Conservation (phyloP, 129 eudicot species). For the Artemisia argyi region DNA sequence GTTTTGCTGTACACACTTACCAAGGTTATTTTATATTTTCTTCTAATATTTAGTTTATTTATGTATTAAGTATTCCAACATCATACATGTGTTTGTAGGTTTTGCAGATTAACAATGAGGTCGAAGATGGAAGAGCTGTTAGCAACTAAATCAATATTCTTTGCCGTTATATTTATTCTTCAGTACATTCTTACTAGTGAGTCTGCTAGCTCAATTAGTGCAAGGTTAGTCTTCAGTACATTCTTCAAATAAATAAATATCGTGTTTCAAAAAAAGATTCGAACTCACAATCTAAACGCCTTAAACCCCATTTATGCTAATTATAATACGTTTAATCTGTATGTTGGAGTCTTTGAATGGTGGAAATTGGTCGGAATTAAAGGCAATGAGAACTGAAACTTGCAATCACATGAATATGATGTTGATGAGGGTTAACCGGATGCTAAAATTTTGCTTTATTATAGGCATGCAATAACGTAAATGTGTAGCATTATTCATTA, state of each 20-base stretch:
- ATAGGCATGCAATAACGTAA: conserved; percentile 30
- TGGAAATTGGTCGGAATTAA: conserved; percentile 19
- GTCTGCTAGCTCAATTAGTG: conserved; percentile 5
- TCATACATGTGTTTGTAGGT: not conserved
- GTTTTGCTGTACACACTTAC: conserved; percentile 8
- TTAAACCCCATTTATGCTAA: too few species aligned
- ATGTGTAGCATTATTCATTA: not conserved
- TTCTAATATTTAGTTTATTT: conserved; percentile 5
- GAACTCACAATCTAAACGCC: too few species aligned
- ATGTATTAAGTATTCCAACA: not conserved
- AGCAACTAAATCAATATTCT: not conserved
- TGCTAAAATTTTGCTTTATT: conserved; percentile 21
- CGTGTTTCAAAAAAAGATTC: too few species aligned
- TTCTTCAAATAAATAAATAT: not conserved
- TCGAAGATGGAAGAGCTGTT: conserved; percentile 19
- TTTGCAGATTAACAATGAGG: conserved; percentile 29
- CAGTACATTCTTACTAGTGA: not conserved
- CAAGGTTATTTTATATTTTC: conserved; percentile 7
- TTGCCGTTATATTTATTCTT: conserved; percentile 15
- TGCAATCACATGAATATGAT: conserved; percentile 2
- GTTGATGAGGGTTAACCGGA: conserved; percentile 15
- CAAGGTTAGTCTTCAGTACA: conserved; percentile 18
- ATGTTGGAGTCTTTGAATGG: not conserved
- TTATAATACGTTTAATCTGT: not conserved
- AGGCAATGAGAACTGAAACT: conserved; percentile 11